Base-by-base conservation (phyloP, 106 monocot species). In the Narthecium ossifragum region DNA sequence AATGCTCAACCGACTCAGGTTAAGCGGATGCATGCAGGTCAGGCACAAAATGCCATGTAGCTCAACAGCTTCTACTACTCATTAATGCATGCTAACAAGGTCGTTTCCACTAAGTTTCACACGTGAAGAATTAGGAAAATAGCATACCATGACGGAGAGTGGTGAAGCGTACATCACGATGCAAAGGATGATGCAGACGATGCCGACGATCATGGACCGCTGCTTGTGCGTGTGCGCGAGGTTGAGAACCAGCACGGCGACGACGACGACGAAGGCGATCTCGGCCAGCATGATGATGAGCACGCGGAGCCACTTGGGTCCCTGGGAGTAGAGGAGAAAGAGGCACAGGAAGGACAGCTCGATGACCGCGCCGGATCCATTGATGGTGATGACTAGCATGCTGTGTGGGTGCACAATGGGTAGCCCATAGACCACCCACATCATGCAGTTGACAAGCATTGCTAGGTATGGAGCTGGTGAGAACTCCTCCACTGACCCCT, bases 401-500 rank as follows among this genome's bases (percentile, higher is more conserved):
- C 86, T 86, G 45, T 83, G 61, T 1, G 82, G 79, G 74, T 79
- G 82, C 33, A 92, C 91, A 20, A 74, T 4, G 7, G 91, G 91
- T 2, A 86, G 73, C 8, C 91, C 91, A 27, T 86, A 92, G 31
- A 86, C 53, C 28, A 92, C 77, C 91, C 91, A 92, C 52, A 92
- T 55, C 79, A 79, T 76, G 74, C 91, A 92, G 74, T 86, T 92
- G 45, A 86, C 67, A 2, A 92, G 83, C 5, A 86, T 83, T 3
- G 78, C 78, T 7, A 86, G 59, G 83, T 92, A 92, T 1, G 91
- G 91, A 26, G 80, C 20, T 13, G 82, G 61, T 2, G 91, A 92
- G 78, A 86, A 92, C 40, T 86, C 60, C 68, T 91, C 91, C 39
- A 91, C 91, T 7, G 79, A 78, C 25, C 73, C 57, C 61, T 80